A percentile compares a stretch with the other conserved stretches of the same genome.
Evolutionary conservation across 2,329 filamentous ascomycete genomes (phyloP).

Genomic region (Aspergillus aculeatinus): DNA sequence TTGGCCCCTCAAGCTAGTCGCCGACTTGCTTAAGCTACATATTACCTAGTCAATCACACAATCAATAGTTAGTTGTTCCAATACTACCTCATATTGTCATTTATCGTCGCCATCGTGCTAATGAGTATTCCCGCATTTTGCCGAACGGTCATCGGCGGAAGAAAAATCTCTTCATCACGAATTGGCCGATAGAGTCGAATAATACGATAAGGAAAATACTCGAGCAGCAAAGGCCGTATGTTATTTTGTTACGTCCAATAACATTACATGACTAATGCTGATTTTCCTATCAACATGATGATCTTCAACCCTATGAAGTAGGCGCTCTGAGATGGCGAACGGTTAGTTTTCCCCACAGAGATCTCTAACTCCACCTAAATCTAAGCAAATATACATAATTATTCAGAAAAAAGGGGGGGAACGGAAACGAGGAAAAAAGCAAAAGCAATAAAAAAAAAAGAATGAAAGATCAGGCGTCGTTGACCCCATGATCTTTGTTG

Average conservation of each 20-base stretch:
- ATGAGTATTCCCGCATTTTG: neutral
- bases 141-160: neutral
- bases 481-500: neutral
- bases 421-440: too few relatives aligned
- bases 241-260: too few relatives aligned
- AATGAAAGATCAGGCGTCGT: too few relatives aligned
- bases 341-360: neutral
- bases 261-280: neutral
- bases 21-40: neutral
- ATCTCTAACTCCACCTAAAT: too few relatives aligned
- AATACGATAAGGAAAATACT: too few relatives aligned
- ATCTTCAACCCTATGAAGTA: neutral
- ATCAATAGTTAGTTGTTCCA: neutral
- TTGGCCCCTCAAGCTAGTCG: neutral
- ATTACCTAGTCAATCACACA: neutral
- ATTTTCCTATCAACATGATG: neutral
- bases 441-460: too few relatives aligned
- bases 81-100: neutral
- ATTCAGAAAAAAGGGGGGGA: too few relatives aligned
- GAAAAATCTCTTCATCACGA: too few relatives aligned
- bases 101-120: neutral
- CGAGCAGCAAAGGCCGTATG: too few relatives aligned
- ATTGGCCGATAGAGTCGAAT: too few relatives aligned
- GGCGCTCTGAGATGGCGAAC: neutral
- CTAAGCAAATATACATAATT: too few relatives aligned